A percentile compares a stretch with the other conserved stretches of the same genome.
phyloP scores from a whole-genome alignment of 345 rosid genomes.

The Barbarea vulgaris region DNA sequence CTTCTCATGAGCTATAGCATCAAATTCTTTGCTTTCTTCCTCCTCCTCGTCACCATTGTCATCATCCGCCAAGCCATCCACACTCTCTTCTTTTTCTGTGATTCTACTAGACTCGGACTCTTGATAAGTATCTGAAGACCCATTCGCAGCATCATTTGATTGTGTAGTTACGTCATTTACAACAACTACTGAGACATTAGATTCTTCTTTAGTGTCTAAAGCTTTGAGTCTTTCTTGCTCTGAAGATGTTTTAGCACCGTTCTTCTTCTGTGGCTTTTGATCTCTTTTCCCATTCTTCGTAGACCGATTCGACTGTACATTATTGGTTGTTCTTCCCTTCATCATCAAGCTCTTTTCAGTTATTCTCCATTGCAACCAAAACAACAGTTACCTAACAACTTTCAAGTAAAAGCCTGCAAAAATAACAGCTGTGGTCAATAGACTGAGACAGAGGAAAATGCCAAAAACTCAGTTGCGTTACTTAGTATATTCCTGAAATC shows the following conservation, averaged over 20 bases:
- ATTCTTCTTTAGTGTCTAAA: conserved; percentile 45
- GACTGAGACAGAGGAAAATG: conserved; percentile 21
- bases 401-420: not conserved
- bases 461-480: conserved; percentile 31
- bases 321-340: conserved; percentile 55
- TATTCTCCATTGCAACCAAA: conserved; percentile 31
- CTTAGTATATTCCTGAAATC: conserved; percentile 31
- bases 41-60: conserved; percentile 41
- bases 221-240: conserved; percentile 52
- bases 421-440: too few species aligned
- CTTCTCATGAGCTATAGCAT: conserved; percentile 3
- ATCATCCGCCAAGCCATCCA: conserved; percentile 42
- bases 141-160: conserved; percentile 43
- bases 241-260: conserved; percentile 38
- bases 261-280: conserved; percentile 47
- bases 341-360: conserved; percentile 43
- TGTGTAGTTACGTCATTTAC: conserved; percentile 47
- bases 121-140: conserved; percentile 46
- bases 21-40: conserved; percentile 38
- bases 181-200: not conserved
- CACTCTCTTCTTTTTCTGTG: conserved; percentile 53
- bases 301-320: conserved; percentile 50
- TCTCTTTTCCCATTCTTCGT: conserved; percentile 55
- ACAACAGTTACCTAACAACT: conserved; percentile 22
- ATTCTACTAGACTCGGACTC: conserved; percentile 55